A percentile compares a stretch with the other conserved stretches of the same genome.
These are phyloP conservation scores for Mycena citricolor DNA, from an alignment of 1,284 basidiomycete species.

Conservation along the genomic window DNA sequence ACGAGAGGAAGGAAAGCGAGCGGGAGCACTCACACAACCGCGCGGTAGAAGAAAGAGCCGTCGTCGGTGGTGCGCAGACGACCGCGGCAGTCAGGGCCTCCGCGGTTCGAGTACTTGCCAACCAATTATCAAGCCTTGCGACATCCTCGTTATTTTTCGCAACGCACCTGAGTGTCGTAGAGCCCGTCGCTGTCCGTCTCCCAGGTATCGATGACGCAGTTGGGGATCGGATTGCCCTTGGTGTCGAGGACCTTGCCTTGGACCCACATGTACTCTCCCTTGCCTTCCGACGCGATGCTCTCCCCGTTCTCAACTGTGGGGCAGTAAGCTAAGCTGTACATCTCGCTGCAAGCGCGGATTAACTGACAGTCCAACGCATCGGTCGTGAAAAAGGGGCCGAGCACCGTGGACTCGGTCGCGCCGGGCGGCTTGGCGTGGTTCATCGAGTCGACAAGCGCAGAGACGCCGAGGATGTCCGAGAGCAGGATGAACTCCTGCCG, in stretches of 20 bases:
- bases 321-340: neutral
- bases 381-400: slow-evolving; percentile 85
- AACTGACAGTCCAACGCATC: slow-evolving; percentile 71
- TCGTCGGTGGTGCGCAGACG: slow-evolving; percentile 61
- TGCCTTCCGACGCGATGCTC: slow-evolving; percentile 76
- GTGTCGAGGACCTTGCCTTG: slow-evolving; percentile 68
- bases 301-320: slow-evolving; percentile 54
- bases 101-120: slow-evolving; percentile 62
- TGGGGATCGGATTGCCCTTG: slow-evolving; percentile 65
- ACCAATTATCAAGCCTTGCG: neutral
- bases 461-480: slow-evolving; percentile 78
- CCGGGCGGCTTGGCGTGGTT: slow-evolving; percentile 70
- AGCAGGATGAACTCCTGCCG: slow-evolving; percentile 86
- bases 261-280: slow-evolving; percentile 81
- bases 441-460: slow-evolving; percentile 73
- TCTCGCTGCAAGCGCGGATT: neutral
- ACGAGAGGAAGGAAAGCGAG: neutral
- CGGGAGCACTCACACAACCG: slow-evolving; percentile 52
- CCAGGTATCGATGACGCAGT: slow-evolving; percentile 80
- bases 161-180: slow-evolving; percentile 49
- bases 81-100: slow-evolving; percentile 76
- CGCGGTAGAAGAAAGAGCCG: slow-evolving; percentile 72
- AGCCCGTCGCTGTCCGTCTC: slow-evolving; percentile 76
- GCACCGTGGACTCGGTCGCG: slow-evolving; percentile 74
- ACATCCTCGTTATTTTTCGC: neutral